Evolutionary conservation across 768 basidiomycete species (phyloP), one percentile per base, ranked within the genome.

Genomic region (Botryobasidium botryosum): DNA sequence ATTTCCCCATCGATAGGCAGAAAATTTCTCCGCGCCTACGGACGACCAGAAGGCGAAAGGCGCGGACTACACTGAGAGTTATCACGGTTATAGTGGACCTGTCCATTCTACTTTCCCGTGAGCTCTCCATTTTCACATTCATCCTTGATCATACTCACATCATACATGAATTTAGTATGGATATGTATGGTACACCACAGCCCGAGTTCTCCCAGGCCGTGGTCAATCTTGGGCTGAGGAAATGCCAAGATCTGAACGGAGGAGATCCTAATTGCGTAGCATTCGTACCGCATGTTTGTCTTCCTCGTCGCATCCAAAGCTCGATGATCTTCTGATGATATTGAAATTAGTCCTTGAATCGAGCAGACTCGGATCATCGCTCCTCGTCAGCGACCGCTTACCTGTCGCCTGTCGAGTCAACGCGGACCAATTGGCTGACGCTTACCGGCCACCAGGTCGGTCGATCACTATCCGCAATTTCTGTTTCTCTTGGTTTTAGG

Each of bases 151-250:
- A 35, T 23, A 2, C 20, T 8, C 21, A 12, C 15, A 27, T 40
- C n/a, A 5, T 18, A 28, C 8, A 3, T 24, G 15, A 8, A 6
- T 10, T 17, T 35, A 54, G 53, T 8, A 50, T 52, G 24, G 45
- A 28, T 4, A 75, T 75, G 68, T 74, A 70, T 49, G 70, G 71
- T 12, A 73, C 71, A 2, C 69, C 71, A 3, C 68, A 72, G 37
- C 46, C 57, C 2, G 62, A 55, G n/a, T 75, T 74, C 53, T 56
- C 69, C 35, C 46, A 64, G 43, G 68, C 71, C 2, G 65, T 72
- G 42, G 60, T 63, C 23, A 60, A 61, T 35, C 51, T 71, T 5
- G 70, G 69, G 1, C 70, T 73, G 48, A 61, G 52, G 6, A 69
- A 64, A 43, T 67, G 47, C 53, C 59, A 61, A 27, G 74, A 76